A percentile compares a stretch with the other conserved stretches of the same genome.
These are phyloP conservation scores for Fusarium armeniacum DNA, from an alignment of 2,329 filamentous ascomycete species.

Conservation along the genomic window DNA sequence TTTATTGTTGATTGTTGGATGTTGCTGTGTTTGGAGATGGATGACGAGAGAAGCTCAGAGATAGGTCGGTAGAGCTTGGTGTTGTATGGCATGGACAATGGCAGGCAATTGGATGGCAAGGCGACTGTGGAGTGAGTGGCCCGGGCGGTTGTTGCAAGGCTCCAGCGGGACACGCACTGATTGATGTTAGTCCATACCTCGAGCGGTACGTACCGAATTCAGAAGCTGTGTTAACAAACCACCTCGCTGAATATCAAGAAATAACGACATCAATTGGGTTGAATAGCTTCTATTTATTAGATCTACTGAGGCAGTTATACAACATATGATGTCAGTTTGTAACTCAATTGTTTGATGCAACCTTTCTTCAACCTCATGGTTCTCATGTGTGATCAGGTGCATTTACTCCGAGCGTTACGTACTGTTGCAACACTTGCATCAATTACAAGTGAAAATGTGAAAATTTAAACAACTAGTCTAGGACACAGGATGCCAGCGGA, in stretches of 20 bases:
- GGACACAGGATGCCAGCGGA: neutral
- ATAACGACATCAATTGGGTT: neutral
- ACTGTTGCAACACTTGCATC: neutral
- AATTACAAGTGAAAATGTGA: neutral
- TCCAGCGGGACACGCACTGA: slow-evolving; percentile 53
- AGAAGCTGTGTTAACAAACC: neutral
- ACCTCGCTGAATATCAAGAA: neutral
- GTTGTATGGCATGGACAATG: slow-evolving; percentile 38
- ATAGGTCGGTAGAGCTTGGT: slow-evolving; percentile 40
- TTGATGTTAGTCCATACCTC: slow-evolving; percentile 12
- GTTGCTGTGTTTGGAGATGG: slow-evolving; percentile 41
- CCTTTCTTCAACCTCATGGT: neutral
- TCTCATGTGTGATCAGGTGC: neutral
- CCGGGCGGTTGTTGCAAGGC: slow-evolving; percentile 48
- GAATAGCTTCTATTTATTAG: neutral
- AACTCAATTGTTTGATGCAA: neutral
- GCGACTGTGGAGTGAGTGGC: slow-evolving; percentile 35
- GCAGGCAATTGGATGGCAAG: slow-evolving; percentile 42
- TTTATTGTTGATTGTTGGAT: slow-evolving; percentile 16
- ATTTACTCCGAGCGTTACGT: neutral
- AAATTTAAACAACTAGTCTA: no score
- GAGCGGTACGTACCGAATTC: neutral
- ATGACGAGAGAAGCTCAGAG: slow-evolving; percentile 48
- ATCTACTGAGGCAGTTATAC: neutral
- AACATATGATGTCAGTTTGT: neutral